Evolutionary conservation across 2,329 filamentous ascomycete species (phyloP).

Genomic region (Pseudogymnoascus sp.): DNA sequence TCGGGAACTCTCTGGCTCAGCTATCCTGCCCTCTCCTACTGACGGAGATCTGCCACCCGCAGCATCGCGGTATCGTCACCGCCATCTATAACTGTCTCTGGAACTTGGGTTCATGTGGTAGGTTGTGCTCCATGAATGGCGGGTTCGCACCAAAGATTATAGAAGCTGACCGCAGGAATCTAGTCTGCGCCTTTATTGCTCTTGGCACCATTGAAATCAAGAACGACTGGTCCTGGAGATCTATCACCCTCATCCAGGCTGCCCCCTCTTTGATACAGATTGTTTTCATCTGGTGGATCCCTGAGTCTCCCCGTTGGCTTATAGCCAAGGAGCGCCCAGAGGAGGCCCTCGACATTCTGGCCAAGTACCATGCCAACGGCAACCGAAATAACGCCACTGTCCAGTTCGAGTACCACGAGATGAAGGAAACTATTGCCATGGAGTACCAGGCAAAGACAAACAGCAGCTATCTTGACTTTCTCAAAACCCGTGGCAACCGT

Average conservation of each 20-base stretch:
- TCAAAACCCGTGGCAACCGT: conserved; percentile 50
- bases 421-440: conserved; percentile 17
- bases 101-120: conserved; percentile 46
- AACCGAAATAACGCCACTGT: conserved; percentile 38
- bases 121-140: conserved; percentile 13
- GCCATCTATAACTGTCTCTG: conserved; percentile 61
- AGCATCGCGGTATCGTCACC: conserved; percentile 57
- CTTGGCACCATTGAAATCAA: conserved; percentile 52
- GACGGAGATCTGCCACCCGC: conserved; percentile 59
- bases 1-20: conserved; percentile 57
- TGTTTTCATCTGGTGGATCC: conserved; percentile 51
- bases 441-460: conserved; percentile 34
- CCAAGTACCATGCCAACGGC: conserved; percentile 46
- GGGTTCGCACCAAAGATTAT: not conserved
- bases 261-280: conserved; percentile 54
- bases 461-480: conserved; percentile 45
- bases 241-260: conserved; percentile 54
- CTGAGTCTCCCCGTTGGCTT: conserved; percentile 52
- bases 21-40: conserved; percentile 56
- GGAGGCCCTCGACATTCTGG: conserved; percentile 41
- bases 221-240: conserved; percentile 59
- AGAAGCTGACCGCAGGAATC: conserved; percentile 28
- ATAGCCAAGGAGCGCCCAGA: conserved; percentile 43
- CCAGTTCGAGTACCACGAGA: conserved; percentile 30
- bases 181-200: conserved; percentile 51